Base-by-base conservation (phyloP, 2,329 filamentous ascomycete genomes). In the Sphaerulina musiva region DNA sequence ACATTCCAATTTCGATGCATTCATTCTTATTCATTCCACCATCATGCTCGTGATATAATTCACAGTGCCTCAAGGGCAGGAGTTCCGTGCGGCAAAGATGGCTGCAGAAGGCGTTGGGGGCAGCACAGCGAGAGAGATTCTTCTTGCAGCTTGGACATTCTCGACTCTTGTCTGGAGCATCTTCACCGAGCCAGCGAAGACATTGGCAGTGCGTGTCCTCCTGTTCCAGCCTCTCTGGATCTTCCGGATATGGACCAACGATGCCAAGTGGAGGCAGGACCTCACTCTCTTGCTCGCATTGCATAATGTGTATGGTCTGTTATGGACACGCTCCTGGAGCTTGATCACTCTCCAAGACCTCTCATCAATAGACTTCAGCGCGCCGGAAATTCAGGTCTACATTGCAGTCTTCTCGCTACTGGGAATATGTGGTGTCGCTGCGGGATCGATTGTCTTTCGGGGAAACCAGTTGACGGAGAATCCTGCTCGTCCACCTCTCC, bases 211-310 rank as follows among this genome's bases (percentile, higher is more conserved):
- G 4, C 53, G 67, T 34, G 51, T 63, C n/a, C 9, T 66, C 5
- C 55, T 69, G 4, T 61, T 68, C 29, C 66, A 69, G 48, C 67
- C 66, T 14, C 44, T 62, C 32, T 69, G 67, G 67, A 23, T 61
- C 2, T 11, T 65, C 2, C 62, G 67, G 20, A 59, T 62, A 1
- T 43, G 59, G 8, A 36, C n/a, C 8, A 23, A 53, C 11, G 63
- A 67, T 39, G 26, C 49, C 10, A 64, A 60, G 2, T 68, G 63
- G 60, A 29, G 55, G 2, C 63, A 65, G 42, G 67, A 69, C 43
- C 58, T 69, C 6, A 41, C 39, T 5, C 51, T 68, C 6, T 57
- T 58, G 23, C 58, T 68, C 2, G 17, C 45, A 9, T 6, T 64
- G 7, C 63, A 68, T 55, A 57, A 53, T 17, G 31, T 58, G 26